Percentiles rank a stretch among this genome's conserved stretches.
Conservation (phyloP, 345 rosid species). For the Raphanus raphanistrum region DNA sequence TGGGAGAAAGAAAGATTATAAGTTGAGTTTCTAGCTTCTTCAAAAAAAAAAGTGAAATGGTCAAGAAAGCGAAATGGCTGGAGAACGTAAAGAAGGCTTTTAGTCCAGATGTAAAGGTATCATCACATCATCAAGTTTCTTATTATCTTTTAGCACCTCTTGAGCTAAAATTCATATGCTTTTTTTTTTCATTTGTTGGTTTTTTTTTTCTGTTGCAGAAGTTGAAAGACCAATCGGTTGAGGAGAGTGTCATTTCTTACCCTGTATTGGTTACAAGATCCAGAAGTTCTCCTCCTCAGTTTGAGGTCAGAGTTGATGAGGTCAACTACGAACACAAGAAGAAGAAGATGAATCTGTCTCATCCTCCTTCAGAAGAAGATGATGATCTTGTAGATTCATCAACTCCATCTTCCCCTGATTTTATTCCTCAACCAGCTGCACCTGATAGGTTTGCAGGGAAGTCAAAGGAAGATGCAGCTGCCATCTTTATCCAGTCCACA, state of each 20-base stretch:
- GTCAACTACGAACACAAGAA: constrained; percentile 41
- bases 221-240: constrained; percentile 28
- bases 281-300: constrained; percentile 42
- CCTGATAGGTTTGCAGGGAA: constrained; percentile 54
- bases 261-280: constrained; percentile 46
- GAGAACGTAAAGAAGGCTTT: constrained; percentile 81
- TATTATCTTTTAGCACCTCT: background rate
- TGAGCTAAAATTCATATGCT: background rate
- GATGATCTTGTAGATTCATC: constrained; percentile 13
- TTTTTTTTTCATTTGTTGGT: background rate
- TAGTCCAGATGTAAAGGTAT: constrained; percentile 57
- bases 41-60: constrained; percentile 57
- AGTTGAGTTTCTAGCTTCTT: too few relatives aligned
- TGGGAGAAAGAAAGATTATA: background rate
- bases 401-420: constrained; percentile 44
- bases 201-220: constrained; percentile 9
- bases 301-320: constrained; percentile 53
- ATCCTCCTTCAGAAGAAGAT: constrained; percentile 38
- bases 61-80: constrained; percentile 88
- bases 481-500: constrained; percentile 74
- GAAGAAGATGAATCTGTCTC: constrained; percentile 28
- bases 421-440: constrained; percentile 26
- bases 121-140: background rate
- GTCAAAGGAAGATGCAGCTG: constrained; percentile 69
- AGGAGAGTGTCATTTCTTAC: constrained; percentile 47